Evolutionary conservation across 495 filamentous ascomycete genomes (phyloP).

Genomic region (Penicillium subrubescens): DNA sequence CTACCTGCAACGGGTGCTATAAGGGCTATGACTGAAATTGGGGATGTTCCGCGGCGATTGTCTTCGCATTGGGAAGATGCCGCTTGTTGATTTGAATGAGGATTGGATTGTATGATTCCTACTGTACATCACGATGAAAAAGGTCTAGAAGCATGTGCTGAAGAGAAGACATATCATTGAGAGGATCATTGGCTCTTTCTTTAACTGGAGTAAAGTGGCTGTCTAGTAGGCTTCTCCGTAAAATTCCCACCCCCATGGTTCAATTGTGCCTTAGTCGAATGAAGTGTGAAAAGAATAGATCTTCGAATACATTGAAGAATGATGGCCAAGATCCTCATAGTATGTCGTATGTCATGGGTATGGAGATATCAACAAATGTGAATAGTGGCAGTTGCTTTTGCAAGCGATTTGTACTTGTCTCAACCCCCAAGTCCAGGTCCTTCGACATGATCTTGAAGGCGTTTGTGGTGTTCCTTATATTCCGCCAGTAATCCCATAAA

Average conservation of each 20-base stretch:
- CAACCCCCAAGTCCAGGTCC: background rate
- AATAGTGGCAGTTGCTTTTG: background rate
- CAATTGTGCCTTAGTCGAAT: background rate
- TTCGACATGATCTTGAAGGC: background rate
- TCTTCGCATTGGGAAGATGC: slow-evolving; percentile 1
- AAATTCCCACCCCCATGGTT: background rate
- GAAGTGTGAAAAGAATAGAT: background rate
- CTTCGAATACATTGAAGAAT: background rate
- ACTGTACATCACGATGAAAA: slow-evolving; percentile 13
- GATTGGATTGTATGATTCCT: slow-evolving; percentile 5
- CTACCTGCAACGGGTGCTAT: background rate
- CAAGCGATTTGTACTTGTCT: background rate
- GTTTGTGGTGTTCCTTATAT: background rate
- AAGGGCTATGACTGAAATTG: background rate
- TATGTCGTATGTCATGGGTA: background rate
- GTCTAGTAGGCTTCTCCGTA: background rate
- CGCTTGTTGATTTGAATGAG: slow-evolving; percentile 11
- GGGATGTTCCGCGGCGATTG: background rate
- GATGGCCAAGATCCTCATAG: background rate
- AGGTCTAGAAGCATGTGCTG: background rate
- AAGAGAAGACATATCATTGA: background rate
- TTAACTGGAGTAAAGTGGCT: background rate
- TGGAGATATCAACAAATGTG: background rate
- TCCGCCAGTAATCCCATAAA: background rate
- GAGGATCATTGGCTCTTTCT: background rate